Conservation (phyloP, 441 rosid genomes). For the Populus hybrid region DNA sequence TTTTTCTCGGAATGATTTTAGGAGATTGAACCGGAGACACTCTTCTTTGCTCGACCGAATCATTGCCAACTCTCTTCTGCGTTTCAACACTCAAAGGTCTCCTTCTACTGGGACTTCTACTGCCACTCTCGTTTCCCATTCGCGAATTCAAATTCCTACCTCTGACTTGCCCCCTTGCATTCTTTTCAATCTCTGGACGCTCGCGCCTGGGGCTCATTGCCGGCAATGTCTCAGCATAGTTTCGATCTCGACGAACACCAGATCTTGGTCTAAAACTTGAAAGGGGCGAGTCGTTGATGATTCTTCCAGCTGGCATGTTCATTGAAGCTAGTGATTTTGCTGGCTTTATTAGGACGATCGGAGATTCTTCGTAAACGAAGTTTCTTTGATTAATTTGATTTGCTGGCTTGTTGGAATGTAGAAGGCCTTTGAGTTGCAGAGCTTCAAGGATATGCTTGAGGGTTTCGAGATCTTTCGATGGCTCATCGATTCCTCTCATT, state of each 20-base stretch:
- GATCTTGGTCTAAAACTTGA: slow-evolving; percentile 33
- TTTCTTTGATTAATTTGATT: slow-evolving; percentile 34
- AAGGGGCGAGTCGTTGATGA: slow-evolving; percentile 32
- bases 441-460: slow-evolving; percentile 74
- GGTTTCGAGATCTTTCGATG: slow-evolving; percentile 76
- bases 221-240: slow-evolving; percentile 20
- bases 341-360: slow-evolving; percentile 53
- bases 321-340: slow-evolving; percentile 27
- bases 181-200: slow-evolving; percentile 32
- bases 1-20: slow-evolving; percentile 25
- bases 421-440: slow-evolving; percentile 39
- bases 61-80: slow-evolving; percentile 35
- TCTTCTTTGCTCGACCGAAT: slow-evolving; percentile 34
- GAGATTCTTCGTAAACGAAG: slow-evolving; percentile 49
- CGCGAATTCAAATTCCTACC: slow-evolving; percentile 45
- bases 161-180: slow-evolving; percentile 31
- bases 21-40: slow-evolving; percentile 55
- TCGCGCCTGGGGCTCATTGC: slow-evolving; percentile 43
- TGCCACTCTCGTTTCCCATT: slow-evolving; percentile 35
- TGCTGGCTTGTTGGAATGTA: slow-evolving; percentile 49
- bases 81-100: slow-evolving; percentile 37
- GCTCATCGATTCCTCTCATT: slow-evolving; percentile 69
- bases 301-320: slow-evolving; percentile 25
- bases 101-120: slow-evolving; percentile 51
- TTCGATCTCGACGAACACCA: slow-evolving; percentile 32